phyloP scores from a whole-genome alignment of 2,329 filamentous ascomycete genomes.

The Phyllosticta capitalensis region DNA sequence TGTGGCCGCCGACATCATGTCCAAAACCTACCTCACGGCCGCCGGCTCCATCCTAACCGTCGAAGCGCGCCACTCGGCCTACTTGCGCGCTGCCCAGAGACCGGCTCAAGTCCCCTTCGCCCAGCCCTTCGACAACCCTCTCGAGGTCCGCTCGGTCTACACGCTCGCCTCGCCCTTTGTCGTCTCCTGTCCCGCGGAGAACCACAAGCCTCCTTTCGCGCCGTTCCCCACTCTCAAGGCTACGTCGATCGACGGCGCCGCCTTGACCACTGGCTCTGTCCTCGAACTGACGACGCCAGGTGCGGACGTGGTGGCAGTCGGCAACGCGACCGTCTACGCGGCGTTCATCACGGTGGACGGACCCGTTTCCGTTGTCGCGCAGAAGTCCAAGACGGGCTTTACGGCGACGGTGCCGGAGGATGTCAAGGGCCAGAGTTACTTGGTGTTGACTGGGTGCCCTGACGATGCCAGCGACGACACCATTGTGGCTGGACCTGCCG shows the following conservation, averaged over 20 bases:
- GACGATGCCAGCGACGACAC: conserved; percentile 28
- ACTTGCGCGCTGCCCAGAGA: conserved; percentile 40
- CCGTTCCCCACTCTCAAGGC: conserved; percentile 44
- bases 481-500: conserved; percentile 29
- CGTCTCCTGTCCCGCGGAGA: conserved; percentile 45
- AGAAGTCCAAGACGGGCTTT: conserved; percentile 17
- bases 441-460: conserved; percentile 31
- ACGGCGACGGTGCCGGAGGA: conserved; percentile 21
- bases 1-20: conserved; percentile 49
- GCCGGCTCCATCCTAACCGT: conserved; percentile 56
- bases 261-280: conserved; percentile 12
- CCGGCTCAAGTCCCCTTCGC: conserved; percentile 45
- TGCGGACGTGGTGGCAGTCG: conserved; percentile 14
- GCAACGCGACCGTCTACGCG: conserved; percentile 20
- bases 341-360: conserved; percentile 32
- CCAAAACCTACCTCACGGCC: conserved; percentile 49
- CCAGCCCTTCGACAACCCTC: conserved; percentile 50
- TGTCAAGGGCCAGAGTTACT: conserved; percentile 32
- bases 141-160: conserved; percentile 51
- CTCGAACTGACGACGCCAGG: conserved; percentile 18
- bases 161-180: conserved; percentile 58
- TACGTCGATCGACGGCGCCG: background rate
- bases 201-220: conserved; percentile 49
- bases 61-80: conserved; percentile 55
- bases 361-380: conserved; percentile 22